Evolutionary conservation across 2,329 filamentous ascomycete species (phyloP).

Genomic region (Gnomoniopsis sp.): DNA sequence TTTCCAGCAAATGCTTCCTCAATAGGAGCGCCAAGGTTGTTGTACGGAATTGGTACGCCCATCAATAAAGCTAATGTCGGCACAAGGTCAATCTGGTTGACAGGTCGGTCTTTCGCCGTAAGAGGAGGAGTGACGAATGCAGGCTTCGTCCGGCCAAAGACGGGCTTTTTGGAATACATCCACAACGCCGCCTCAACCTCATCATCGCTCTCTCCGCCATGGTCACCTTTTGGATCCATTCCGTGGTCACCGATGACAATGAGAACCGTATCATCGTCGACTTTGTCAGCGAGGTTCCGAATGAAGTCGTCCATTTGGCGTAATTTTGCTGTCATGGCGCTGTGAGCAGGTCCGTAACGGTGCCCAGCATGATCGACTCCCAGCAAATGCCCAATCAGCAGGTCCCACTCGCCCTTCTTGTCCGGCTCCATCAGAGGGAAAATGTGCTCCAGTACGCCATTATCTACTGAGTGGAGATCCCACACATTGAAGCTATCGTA

Average conservation of each 20-base stretch:
- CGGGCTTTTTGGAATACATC: conserved; percentile 91
- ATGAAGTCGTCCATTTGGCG: conserved; percentile 86
- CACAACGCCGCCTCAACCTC: conserved; percentile 92
- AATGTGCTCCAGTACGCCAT: conserved; percentile 88
- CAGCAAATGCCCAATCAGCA: conserved; percentile 91
- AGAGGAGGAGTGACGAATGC: conserved; percentile 55
- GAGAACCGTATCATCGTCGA: conserved; percentile 84
- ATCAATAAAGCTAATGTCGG: conserved; percentile 85
- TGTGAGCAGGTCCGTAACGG: conserved; percentile 88
- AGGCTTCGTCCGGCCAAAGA: conserved; percentile 74
- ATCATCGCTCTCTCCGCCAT: conserved; percentile 96
- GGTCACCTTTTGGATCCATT: conserved; percentile 96
- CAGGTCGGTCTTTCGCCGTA: conserved; percentile 74
- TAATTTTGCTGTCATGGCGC: conserved; percentile 87
- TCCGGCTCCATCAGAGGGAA: conserved; percentile 72
- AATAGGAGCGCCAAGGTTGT: conserved; percentile 89
- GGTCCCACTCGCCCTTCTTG: conserved; percentile 74
- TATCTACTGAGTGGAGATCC: conserved; percentile 95
- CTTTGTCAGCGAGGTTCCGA: conserved; percentile 61
- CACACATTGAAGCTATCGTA: conserved; percentile 99
- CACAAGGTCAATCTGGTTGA: conserved; percentile 89
- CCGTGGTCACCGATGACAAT: conserved; percentile 99
- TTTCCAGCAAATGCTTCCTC: conserved; percentile 84
- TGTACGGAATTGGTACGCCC: conserved; percentile 91
- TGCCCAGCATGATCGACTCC: conserved; percentile 97